Conservation (phyloP, 2,329 filamentous ascomycete species). For the Phyllosticta capitalensis region DNA sequence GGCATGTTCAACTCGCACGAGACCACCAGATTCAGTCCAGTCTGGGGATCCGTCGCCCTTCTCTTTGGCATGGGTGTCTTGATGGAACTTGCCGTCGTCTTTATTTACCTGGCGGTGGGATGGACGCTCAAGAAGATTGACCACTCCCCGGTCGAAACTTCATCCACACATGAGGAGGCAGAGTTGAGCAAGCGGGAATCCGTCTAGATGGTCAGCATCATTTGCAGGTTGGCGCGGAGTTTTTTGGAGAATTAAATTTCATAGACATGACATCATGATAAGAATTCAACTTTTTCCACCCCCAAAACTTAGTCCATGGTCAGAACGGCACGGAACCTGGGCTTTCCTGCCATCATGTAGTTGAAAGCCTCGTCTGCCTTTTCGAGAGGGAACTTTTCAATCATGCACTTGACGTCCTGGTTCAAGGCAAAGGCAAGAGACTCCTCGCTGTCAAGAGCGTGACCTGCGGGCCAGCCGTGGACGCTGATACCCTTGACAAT, state of each 20-base stretch:
- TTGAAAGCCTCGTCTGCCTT: slow-evolving; percentile 42
- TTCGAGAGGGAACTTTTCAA: slow-evolving; percentile 44
- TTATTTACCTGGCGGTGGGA: not conserved
- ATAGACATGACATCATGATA: not conserved
- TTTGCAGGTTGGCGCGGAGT: not conserved
- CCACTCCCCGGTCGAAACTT: not conserved
- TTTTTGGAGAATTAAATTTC: not conserved
- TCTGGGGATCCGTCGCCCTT: not conserved
- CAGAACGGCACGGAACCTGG: slow-evolving; percentile 43
- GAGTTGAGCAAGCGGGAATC: not conserved
- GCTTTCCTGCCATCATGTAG: slow-evolving; percentile 41
- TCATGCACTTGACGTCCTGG: slow-evolving; percentile 42
- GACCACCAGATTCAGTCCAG: not conserved
- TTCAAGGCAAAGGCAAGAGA: slow-evolving; percentile 41
- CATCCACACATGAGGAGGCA: not conserved
- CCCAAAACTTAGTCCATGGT: slow-evolving; percentile 31
- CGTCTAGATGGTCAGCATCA: not conserved
- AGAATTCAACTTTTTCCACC: not conserved
- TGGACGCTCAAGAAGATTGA: slow-evolving; percentile 4
- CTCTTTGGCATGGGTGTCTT: slow-evolving; percentile 2
- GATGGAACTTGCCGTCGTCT: slow-evolving; percentile 5
- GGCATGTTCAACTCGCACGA: not conserved
- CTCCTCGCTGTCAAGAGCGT: slow-evolving; percentile 44
- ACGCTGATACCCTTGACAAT: slow-evolving; percentile 40
- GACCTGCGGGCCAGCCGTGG: slow-evolving; percentile 44